Conservation (phyloP, 495 filamentous ascomycete species). For the Neurospora sp. region DNA sequence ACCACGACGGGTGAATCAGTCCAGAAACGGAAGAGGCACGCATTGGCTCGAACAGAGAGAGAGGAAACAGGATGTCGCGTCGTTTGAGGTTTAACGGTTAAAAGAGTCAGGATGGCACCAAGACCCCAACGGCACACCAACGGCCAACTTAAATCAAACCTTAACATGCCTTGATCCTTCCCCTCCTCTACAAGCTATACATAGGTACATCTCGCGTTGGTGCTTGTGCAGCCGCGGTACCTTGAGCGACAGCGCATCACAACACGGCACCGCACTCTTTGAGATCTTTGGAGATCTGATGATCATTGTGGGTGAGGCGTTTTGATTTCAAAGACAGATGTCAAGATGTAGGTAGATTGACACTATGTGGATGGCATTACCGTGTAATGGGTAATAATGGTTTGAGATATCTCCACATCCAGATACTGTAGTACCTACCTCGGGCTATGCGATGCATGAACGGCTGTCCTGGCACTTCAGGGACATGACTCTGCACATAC, state of each 20-base stretch:
- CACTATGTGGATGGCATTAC: not conserved
- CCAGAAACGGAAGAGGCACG: not conserved
- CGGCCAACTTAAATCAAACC: not conserved
- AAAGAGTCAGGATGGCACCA: not conserved
- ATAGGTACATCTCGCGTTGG: not conserved
- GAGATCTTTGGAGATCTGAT: not conserved
- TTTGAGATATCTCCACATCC: not conserved
- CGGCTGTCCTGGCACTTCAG: not conserved
- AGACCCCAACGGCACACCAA: not conserved
- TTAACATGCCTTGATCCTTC: not conserved
- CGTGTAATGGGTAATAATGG: not conserved
- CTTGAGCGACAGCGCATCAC: not conserved
- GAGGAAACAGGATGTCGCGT: not conserved
- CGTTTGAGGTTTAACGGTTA: not conserved
- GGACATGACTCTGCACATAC: not conserved
- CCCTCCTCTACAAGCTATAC: not conserved
- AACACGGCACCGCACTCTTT: not conserved
- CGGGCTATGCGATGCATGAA: not conserved
- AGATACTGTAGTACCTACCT: not conserved
- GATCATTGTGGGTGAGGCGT: not conserved
- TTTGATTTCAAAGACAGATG: not conserved
- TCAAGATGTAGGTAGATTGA: not conserved
- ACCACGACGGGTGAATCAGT: not conserved
- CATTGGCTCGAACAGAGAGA: not conserved
- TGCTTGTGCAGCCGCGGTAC: not conserved